These are phyloP conservation scores for Coemansia sp. DNA, from an alignment of 192 early-diverging fungal species.

Conservation along the genomic window DNA sequence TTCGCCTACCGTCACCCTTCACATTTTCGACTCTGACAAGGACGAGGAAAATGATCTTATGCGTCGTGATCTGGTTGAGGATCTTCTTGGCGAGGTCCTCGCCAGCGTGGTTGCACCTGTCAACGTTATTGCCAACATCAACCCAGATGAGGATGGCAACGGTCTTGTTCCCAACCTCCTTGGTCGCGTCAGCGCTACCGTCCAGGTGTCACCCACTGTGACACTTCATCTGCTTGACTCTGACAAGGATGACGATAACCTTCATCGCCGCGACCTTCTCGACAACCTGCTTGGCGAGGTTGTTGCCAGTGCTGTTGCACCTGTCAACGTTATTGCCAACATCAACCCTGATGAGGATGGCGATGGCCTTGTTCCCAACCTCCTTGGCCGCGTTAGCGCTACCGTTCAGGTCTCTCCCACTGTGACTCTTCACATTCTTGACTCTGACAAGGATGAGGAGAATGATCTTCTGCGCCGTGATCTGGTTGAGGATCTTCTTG, in stretches of 20 bases:
- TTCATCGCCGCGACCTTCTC: constrained; percentile 14
- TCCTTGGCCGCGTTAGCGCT: constrained; percentile 30
- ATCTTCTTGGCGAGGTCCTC: constrained; percentile 27
- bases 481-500: constrained; percentile 25
- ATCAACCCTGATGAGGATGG: constrained; percentile 31
- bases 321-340: constrained; percentile 32
- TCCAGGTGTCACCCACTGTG: constrained; percentile 27
- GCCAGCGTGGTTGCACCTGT: constrained; percentile 28
- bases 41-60: neutral
- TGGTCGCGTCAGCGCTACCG: constrained; percentile 29
- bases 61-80: constrained; percentile 21
- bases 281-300: constrained; percentile 23
- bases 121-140: constrained; percentile 36
- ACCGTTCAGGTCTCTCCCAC: constrained; percentile 25
- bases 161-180: constrained; percentile 40
- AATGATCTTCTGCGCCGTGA: constrained; percentile 20
- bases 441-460: constrained; percentile 15
- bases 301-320: constrained; percentile 20
- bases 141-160: constrained; percentile 42
- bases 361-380: constrained; percentile 26
- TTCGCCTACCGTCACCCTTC: constrained; percentile 20
- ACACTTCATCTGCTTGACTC: constrained; percentile 27
- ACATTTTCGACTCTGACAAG: constrained; percentile 21
- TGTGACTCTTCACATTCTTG: constrained; percentile 19
- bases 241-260: constrained; percentile 11